Evolutionary conservation across 2,329 filamentous ascomycete species (phyloP).

Genomic region (Pezicula neosporulosa): DNA sequence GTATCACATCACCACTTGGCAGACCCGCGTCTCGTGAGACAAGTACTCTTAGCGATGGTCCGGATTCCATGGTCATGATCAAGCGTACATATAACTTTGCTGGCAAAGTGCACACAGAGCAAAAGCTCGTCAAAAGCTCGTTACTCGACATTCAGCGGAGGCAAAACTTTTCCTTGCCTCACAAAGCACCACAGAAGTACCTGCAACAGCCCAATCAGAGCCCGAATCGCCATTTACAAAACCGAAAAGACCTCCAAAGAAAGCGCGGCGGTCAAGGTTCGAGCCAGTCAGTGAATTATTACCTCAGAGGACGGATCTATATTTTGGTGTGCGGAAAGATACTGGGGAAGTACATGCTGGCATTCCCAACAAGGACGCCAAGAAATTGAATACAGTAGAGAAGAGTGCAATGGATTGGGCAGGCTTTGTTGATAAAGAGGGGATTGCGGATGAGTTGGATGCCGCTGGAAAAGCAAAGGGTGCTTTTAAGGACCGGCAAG

Average conservation of each 20-base stretch:
- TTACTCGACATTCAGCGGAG: constrained; percentile 62
- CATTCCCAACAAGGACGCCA: constrained; percentile 49
- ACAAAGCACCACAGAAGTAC: constrained; percentile 24
- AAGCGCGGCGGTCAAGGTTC: constrained; percentile 51
- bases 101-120: constrained; percentile 67
- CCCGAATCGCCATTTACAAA: constrained; percentile 17
- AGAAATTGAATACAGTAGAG: constrained; percentile 68
- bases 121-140: constrained; percentile 71
- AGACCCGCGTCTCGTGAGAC: constrained; percentile 12
- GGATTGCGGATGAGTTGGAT: constrained; percentile 65
- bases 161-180: constrained; percentile 61
- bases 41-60: constrained; percentile 19
- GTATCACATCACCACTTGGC: not conserved
- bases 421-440: constrained; percentile 67
- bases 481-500: constrained; percentile 58
- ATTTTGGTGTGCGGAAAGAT: constrained; percentile 46
- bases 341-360: constrained; percentile 32
- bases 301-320: constrained; percentile 49
- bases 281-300: constrained; percentile 49
- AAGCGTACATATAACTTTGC: constrained; percentile 74
- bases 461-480: constrained; percentile 62
- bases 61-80: constrained; percentile 51
- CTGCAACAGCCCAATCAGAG: constrained; percentile 21
- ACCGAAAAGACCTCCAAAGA: constrained; percentile 28
- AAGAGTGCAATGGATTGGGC: constrained; percentile 74